Percentiles rank a stretch among this genome's conserved stretches.
Evolutionary conservation across 1,139 yeast species (phyloP).

Genomic region (Protomyces lactucae-debilis): DNA sequence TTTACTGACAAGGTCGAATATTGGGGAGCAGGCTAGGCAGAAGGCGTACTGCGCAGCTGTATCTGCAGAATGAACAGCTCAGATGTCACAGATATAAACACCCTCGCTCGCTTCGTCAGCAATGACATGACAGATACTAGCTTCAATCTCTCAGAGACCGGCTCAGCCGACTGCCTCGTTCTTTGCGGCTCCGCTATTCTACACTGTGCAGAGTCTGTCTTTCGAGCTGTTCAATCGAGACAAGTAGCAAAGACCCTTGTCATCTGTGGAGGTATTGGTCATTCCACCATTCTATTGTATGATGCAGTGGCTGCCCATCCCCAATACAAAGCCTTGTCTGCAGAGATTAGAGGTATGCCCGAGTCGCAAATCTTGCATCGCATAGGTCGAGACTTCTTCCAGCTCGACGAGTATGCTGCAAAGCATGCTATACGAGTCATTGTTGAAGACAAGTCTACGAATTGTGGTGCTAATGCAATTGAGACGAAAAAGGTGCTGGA

Average conservation of each 20-base stretch:
- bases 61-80: background rate
- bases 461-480: constrained; percentile 20
- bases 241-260: constrained; percentile 14
- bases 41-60: too few relatives aligned
- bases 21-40: too few relatives aligned
- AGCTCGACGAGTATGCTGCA: background rate
- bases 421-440: background rate
- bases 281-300: constrained; percentile 11
- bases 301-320: constrained; percentile 7
- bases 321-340: background rate
- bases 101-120: constrained; percentile 5
- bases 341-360: background rate
- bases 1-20: too few relatives aligned
- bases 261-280: constrained; percentile 21
- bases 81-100: constrained; percentile 1
- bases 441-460: constrained; percentile 14
- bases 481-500: background rate
- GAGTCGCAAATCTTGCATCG: constrained; percentile 1
- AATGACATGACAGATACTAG: background rate
- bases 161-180: constrained; percentile 5
- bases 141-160: background rate
- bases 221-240: constrained; percentile 3
- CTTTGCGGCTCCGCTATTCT: constrained; percentile 22
- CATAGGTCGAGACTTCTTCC: constrained; percentile 3
- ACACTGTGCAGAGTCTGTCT: constrained; percentile 18